Base-by-base conservation (phyloP, 2,329 filamentous ascomycete genomes). In the Rhynchosporium agropyri region DNA sequence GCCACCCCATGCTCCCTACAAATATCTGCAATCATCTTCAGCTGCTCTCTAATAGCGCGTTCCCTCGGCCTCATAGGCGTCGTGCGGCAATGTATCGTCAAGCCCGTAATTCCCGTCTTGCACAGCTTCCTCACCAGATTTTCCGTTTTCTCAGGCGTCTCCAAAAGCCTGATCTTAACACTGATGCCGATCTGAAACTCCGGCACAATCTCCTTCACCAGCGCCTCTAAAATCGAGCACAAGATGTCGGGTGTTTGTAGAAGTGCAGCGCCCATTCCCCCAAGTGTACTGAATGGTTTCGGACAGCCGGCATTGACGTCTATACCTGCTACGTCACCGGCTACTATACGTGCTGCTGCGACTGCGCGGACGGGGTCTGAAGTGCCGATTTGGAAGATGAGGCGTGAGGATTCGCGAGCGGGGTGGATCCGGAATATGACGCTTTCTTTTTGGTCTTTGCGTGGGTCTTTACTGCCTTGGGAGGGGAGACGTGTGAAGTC, bases 261-360 rank as follows among this genome's bases (percentile, higher is more conserved):
- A 26, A 99, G 83, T 1, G 93, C 94, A 0, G 95, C 95, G 55
- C 95, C 95, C 95, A 99, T 99, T 55, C 95, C 95, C 64, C 92
- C 92, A 66, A 84, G 85, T 2, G 94, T 97, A 73, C 91, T 96
- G 77, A 99, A 99, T 0, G 94, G 91, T 77, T 99, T 99, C 0
- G 95, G 95, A 74, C 95, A 99, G n/a, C 95, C 95, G 0, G 95
- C 92, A 76, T 99, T 99, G 66, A 99, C 89, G 75, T 98, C 95
- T 70, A 99, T 97, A 64, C 95, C 95, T 0, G 89, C 88, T 3
- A 99, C 95, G 76, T 98, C 92, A 12, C 80, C 84, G 0, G 93
- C 95, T 26, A 99, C 89, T 15, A 97, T 79, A 59, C 87, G 87
- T 2, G 94, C 92, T 0, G 94, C 93, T 74, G 90, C 79, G 0